Base-by-base conservation (phyloP, 768 basidiomycete genomes). In the Collybia nuda region DNA sequence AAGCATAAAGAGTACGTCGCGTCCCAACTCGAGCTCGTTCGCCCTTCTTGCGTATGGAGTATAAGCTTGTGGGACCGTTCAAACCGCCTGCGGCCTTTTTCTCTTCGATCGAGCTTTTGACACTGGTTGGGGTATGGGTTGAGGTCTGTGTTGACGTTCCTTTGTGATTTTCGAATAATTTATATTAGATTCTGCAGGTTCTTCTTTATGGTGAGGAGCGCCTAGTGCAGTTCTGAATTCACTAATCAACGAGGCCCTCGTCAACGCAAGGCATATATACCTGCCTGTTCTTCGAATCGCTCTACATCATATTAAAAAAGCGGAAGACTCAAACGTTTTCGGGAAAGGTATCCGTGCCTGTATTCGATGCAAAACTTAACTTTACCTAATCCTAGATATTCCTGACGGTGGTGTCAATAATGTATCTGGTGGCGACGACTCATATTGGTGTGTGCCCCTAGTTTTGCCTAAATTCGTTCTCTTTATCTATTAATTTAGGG, bases 391-490 rank as follows among this genome's bases (percentile, higher is more conserved):
- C 9, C 12, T 11, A 66, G 64, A 49, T 65, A 18, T 65, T 63
- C 43, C 52, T 64, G 5, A 26, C 53, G 2, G 46, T 58, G 0
- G 59, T 56, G 15, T 44, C 62, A 7, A 15, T 64, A 7, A 61
- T 67, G 61, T 67, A 58, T 43, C 43, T 57, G 8, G 41, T 62
- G 18, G 55, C 63, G 6, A 62, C 61, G 12, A 35, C 57, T 7
- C 59, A 67, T 46, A 53, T 62, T 17, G 52, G 66, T 65, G 29
- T 39, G 56, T 41, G 11, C 44, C 12, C 9, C 15, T 1, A 7
- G 38, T 35, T 22, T 15, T 9, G 3, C 32, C n/a, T 7, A 12
- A 6, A 15, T 32, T 11, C 12, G 18, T 22, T 9, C 29, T 18
- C 29, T 15, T 17, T 5, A 24, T 18, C 36, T 19, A 41, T 14